Conservation (phyloP, 2,329 filamentous ascomycete species). For the Ascochyta rabiei region DNA sequence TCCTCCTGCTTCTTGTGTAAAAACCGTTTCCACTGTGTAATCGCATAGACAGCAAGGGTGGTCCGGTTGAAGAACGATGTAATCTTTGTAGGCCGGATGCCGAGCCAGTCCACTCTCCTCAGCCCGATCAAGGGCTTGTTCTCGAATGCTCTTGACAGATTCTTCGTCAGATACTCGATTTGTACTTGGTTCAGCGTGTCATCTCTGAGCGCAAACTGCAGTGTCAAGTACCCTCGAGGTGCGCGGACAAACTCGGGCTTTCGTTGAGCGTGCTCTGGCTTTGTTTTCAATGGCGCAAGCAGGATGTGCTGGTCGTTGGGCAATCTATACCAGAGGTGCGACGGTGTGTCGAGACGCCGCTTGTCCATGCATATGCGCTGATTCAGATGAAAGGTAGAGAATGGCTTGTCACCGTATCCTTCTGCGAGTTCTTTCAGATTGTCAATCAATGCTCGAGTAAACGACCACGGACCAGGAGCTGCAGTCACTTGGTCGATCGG, state of each 20-base stretch:
- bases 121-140: constrained; percentile 36
- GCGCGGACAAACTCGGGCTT: constrained; percentile 12
- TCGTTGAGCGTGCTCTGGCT: constrained; percentile 11
- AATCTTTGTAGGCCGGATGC: constrained; percentile 31
- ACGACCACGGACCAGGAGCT: constrained; percentile 38
- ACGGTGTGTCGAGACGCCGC: constrained; percentile 35
- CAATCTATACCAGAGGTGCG: constrained; percentile 35
- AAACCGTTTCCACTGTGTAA: constrained; percentile 40
- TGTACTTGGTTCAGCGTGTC: constrained; percentile 34
- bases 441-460: constrained; percentile 45
- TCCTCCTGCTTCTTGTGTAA: constrained; percentile 26
- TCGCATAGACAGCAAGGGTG: constrained; percentile 32
- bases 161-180: constrained; percentile 37
- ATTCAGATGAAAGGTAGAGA: constrained; percentile 40
- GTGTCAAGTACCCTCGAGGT: constrained; percentile 38
- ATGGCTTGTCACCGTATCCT: constrained; percentile 29
- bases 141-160: constrained; percentile 35
- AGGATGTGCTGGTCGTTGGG: constrained; percentile 40
- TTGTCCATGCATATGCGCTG: constrained; percentile 34
- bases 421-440: constrained; percentile 30
- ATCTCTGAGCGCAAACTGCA: constrained; percentile 39
- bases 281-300: constrained; percentile 34
- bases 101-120: constrained; percentile 43
- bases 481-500: constrained; percentile 35
- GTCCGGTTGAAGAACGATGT: constrained; percentile 34